Base-by-base conservation (phyloP, 2,329 filamentous ascomycete genomes). In the Fusarium sp. region DNA sequence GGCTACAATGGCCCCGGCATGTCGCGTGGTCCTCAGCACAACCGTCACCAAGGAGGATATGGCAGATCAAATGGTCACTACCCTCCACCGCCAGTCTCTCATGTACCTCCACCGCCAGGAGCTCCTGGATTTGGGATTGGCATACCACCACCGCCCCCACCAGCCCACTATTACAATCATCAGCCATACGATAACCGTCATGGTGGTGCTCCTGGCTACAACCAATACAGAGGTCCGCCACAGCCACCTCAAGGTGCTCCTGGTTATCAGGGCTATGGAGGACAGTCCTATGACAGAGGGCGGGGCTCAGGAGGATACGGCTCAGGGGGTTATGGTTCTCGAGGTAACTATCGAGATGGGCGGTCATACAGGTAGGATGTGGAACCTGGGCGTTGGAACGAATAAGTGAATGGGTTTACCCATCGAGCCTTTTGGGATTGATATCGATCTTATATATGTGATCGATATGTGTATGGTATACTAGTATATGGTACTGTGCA, bases 81-180 rank as follows among this genome's bases (percentile, higher is more conserved):
- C n/a, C 55, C 55, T 48, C 58, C 60, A 27, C 67, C 53, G 41
- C 59, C 44, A 27, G 67, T 42, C 41, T 49, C 62, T 23, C 48
- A 75, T 67, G 74, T 57, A 63, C 78, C 79, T 30, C 79, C 79
- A 23, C 78, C 78, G 9, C 79, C 79, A 44, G 79, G 79, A 12
- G 76, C 71, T 6, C 73, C 77, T 17, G 78, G 78, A 7, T 80
- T 80, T 37, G 78, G 78, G 6, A 74, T 79, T n/a, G 78, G 78
- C n/a, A 72, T 78, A 14, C 78, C 78, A 26, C 78, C 79, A 20
- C 78, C 78, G 8, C 79, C 79, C 45, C 78, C 78, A 32, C 63
- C 75, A 44, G 41, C 64, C 18, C 63, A 74, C 33, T 70, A 75
- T 53, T 73, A 77, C 57, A 74, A 72, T 33, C 60, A 61, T n/a